Conservation (phyloP, 2,329 filamentous ascomycete genomes). For the Aspergillus novofumigatus region DNA sequence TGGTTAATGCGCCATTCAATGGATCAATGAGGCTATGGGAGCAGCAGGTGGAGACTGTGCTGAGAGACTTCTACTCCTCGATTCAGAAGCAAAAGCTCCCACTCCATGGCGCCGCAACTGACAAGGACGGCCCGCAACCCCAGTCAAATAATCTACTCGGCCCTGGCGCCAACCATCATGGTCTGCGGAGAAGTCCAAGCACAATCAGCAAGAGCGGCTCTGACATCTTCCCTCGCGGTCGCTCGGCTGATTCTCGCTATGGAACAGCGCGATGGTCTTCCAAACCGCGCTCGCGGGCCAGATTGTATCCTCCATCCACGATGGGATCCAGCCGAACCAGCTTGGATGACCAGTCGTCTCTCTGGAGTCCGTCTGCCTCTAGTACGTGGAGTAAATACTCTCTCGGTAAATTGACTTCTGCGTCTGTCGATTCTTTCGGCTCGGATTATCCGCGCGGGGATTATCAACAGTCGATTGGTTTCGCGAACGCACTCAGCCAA, state of each 20-base stretch:
- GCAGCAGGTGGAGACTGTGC: slow-evolving; percentile 77
- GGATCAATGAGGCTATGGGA: slow-evolving; percentile 81
- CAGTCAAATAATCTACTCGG: slow-evolving; percentile 64
- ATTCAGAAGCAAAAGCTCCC: slow-evolving; percentile 86
- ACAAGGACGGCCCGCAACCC: slow-evolving; percentile 34
- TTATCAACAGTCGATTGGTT: slow-evolving; percentile 94
- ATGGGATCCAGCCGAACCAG: slow-evolving; percentile 90
- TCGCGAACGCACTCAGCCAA: slow-evolving; percentile 92
- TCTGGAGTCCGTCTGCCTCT: slow-evolving; percentile 89
- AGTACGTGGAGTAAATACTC: slow-evolving; percentile 96
- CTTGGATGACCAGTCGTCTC: slow-evolving; percentile 81
- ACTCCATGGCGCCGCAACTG: slow-evolving; percentile 65
- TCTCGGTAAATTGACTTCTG: slow-evolving; percentile 80
- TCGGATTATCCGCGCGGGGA: slow-evolving; percentile 71
- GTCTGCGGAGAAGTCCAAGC: slow-evolving; percentile 82
- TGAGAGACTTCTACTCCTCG: slow-evolving; percentile 87
- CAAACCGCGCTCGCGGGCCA: slow-evolving; percentile 78
- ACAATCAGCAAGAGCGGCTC: slow-evolving; percentile 91
- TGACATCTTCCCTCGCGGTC: slow-evolving; percentile 67
- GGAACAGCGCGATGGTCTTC: slow-evolving; percentile 71
- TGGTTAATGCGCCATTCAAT: slow-evolving; percentile 73
- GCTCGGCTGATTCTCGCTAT: slow-evolving; percentile 61
- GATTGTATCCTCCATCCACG: slow-evolving; percentile 70
- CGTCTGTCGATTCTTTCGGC: slow-evolving; percentile 87
- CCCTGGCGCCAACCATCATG: slow-evolving; percentile 49